Conservation (phyloP, 768 basidiomycete genomes). For the Grammothele lineata region DNA sequence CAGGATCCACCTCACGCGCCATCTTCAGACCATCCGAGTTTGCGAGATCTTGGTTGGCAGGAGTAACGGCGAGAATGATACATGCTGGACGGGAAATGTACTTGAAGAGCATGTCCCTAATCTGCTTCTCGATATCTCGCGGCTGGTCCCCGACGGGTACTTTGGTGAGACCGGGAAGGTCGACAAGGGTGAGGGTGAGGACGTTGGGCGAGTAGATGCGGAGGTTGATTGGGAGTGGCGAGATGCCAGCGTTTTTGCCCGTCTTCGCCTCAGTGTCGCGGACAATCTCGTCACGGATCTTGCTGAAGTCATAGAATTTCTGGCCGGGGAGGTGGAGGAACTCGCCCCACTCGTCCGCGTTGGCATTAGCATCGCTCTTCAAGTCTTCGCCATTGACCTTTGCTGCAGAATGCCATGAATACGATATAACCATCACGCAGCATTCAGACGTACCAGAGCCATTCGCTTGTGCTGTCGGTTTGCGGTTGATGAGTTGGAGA, state of each 20-base stretch:
- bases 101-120: slow-evolving; percentile 93
- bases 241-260: slow-evolving; percentile 97
- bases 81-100: slow-evolving; percentile 94
- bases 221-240: slow-evolving; percentile 94
- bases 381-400: slow-evolving; percentile 36
- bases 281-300: slow-evolving; percentile 95
- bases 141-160: slow-evolving; percentile 75
- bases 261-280: slow-evolving; percentile 98
- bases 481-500: slow-evolving; percentile 90
- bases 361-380: slow-evolving; percentile 63
- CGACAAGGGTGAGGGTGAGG: slow-evolving; percentile 94
- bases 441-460: slow-evolving; percentile 37
- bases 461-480: slow-evolving; percentile 45
- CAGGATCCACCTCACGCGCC: slow-evolving; percentile 88
- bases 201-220: slow-evolving; percentile 98
- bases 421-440: not conserved
- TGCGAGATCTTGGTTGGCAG: slow-evolving; percentile 94
- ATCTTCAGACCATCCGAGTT: slow-evolving; percentile 93
- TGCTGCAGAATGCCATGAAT: slow-evolving; percentile 16
- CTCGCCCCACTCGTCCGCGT: slow-evolving; percentile 97
- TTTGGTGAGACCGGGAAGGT: slow-evolving; percentile 89
- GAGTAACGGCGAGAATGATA: slow-evolving; percentile 95
- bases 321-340: slow-evolving; percentile 95
- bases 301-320: slow-evolving; percentile 97
- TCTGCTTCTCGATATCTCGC: slow-evolving; percentile 95